Evolutionary conservation across 2,329 filamentous ascomycete genomes (phyloP), one percentile per base, ranked within the genome.

Genomic region (Coleophoma eucalyptorum): DNA sequence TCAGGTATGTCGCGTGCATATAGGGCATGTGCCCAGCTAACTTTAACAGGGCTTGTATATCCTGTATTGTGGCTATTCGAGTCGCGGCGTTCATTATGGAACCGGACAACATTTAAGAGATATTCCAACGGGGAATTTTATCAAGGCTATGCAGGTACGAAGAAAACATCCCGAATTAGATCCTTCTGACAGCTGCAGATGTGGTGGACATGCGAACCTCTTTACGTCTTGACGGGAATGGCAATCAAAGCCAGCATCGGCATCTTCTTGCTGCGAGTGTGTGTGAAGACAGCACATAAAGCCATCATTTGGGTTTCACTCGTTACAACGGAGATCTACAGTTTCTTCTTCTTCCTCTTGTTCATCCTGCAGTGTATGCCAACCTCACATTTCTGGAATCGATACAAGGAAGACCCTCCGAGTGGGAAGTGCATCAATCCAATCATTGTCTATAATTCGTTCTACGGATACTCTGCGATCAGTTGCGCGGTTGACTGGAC

Each of bases 351-450:
- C 59, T 76, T 77, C 62, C 72, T 78, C 58, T 61, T 77, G 51
- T 70, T 75, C 5, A 55, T 76, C 0, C 69, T 80, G 15, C 77
- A 80, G 57, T 81, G 78, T 62, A 63, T 55, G 0, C 78, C 78
- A 0, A 60, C 74, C 1, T 67, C 66, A 6, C 77, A 68, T 55
- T 80, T 79, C 58, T 81, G 78, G 74, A 60, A 67, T 43, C 71
- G 68, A 55, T 60, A 68, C 11, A 56, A 65, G n/a, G 67, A 62
- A 1, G 59, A 60, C 26, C 26, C 26, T 8, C 26, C 26, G 3
- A 48, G 54, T 0, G 75, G 75, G 0, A 65, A 52, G 2, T 79
- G 77, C 55, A 57, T 76, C 16, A 53, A 70, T 43, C 55, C 65
- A 12, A 59, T 67, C 15, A 62, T 73, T 10, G 69, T 77, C 16